A percentile compares a stretch with the other conserved stretches of the same genome.
Evolutionary conservation across 1,284 basidiomycete genomes (phyloP).

Genomic region (Microbotryomycetes sp.): DNA sequence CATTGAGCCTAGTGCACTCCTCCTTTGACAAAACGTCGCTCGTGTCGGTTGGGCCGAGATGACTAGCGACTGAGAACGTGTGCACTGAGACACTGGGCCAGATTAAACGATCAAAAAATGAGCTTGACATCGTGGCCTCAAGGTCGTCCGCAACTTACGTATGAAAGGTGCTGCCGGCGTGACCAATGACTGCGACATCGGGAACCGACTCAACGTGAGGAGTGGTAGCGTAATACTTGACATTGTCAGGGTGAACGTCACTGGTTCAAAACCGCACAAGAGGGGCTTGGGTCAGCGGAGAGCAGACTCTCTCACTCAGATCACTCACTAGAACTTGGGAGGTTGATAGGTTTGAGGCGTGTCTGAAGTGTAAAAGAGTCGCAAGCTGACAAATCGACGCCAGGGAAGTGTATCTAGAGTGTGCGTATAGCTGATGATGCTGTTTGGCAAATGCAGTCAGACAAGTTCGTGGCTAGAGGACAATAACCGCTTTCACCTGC

Average conservation of each 20-base stretch:
- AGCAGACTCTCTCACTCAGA: not conserved
- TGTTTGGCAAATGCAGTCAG: slow-evolving; percentile 58
- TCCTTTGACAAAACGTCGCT: slow-evolving; percentile 20
- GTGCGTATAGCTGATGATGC: slow-evolving; percentile 63
- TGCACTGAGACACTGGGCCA: slow-evolving; percentile 17
- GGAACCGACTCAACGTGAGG: not conserved
- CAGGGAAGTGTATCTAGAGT: slow-evolving; percentile 70
- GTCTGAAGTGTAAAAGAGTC: slow-evolving; percentile 66
- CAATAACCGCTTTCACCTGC: slow-evolving; percentile 6
- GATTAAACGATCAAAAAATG: not conserved
- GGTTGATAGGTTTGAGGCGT: slow-evolving; percentile 51
- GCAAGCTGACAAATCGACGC: slow-evolving; percentile 71
- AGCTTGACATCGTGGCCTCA: too few relatives aligned
- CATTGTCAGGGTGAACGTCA: slow-evolving; percentile 11
- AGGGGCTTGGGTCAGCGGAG: slow-evolving; percentile 6
- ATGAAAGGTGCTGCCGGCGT: slow-evolving; percentile 13
- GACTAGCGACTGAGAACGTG: slow-evolving; percentile 26
- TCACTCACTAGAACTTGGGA: slow-evolving; percentile 11
- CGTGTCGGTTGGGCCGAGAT: slow-evolving; percentile 28
- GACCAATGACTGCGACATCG: slow-evolving; percentile 7
- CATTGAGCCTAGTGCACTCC: slow-evolving; percentile 15
- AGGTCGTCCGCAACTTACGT: slow-evolving; percentile 15
- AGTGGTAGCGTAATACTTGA: not conserved
- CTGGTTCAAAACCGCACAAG: not conserved
- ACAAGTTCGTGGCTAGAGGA: not conserved